Percentiles rank a stretch among this genome's conserved stretches.
Evolutionary conservation across 1,139 yeast species (phyloP).

Genomic region (Taphrina populina): DNA sequence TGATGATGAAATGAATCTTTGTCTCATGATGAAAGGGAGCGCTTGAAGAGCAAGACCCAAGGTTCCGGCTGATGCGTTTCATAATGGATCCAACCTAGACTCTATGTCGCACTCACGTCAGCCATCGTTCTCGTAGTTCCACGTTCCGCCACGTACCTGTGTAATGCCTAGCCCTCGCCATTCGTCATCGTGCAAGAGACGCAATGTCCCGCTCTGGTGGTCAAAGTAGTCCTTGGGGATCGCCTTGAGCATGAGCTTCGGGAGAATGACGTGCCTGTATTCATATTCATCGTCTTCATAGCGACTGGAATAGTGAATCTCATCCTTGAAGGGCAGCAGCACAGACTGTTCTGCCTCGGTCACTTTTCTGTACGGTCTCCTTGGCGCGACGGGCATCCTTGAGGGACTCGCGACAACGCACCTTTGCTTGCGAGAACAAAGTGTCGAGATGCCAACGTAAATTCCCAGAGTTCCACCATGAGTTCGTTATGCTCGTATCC

Average conservation of each 20-base stretch:
- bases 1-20: not conserved
- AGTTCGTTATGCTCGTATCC: too few relatives aligned
- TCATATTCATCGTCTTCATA: conserved; percentile 89
- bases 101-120: conserved; percentile 41
- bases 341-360: conserved; percentile 82
- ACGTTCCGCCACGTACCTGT: conserved; percentile 51
- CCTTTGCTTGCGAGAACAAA: not conserved
- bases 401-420: not conserved
- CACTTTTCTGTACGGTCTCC: conserved; percentile 47
- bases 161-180: conserved; percentile 99
- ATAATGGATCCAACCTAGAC: conserved; percentile 97
- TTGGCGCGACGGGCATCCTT: conserved; percentile 1
- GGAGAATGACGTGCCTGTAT: conserved; percentile 90
- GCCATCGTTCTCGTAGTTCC: not conserved
- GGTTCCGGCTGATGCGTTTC: conserved; percentile 99
- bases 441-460: too few relatives aligned
- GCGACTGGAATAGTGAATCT: conserved; percentile 88
- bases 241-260: conserved; percentile 90
- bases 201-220: conserved; percentile 89
- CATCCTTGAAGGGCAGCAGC: conserved; percentile 85
- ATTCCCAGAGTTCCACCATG: too few relatives aligned
- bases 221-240: conserved; percentile 96
- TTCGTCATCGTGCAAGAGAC: conserved; percentile 89
- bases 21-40: conserved; percentile 15
- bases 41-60: conserved; percentile 83